Evolutionary conservation across 257 asterid species (phyloP).

Genomic region (Solanum bulbocastanum): DNA sequence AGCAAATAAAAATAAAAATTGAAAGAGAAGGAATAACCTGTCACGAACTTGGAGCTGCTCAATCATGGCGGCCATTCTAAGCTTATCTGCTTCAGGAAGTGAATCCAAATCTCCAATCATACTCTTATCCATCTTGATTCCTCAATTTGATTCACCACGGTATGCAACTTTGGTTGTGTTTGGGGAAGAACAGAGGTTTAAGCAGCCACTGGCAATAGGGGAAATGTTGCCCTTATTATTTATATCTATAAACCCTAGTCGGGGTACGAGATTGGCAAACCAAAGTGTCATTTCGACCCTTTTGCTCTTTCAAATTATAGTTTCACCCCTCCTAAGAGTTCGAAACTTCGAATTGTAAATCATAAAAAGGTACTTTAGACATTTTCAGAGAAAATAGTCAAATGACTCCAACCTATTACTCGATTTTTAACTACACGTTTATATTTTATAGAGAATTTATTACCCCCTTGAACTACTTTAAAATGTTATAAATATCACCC

Average conservation of each 20-base stretch:
- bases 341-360: not conserved
- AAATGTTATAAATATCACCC: too few relatives aligned
- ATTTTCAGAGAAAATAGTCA: too few relatives aligned
- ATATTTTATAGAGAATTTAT: too few relatives aligned
- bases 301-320: not conserved
- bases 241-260: not conserved
- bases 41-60: constrained; percentile 37
- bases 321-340: not conserved
- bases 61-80: constrained; percentile 19
- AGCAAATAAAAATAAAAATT: not conserved
- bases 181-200: not conserved
- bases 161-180: not conserved
- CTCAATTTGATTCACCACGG: not conserved
- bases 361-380: not conserved
- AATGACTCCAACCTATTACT: too few relatives aligned
- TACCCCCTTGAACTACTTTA: too few relatives aligned
- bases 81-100: constrained; percentile 25
- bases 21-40: constrained; percentile 5
- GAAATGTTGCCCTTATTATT: not conserved
- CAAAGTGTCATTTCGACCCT: not conserved
- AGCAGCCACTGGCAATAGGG: not conserved
- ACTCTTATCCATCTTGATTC: constrained; percentile 18
- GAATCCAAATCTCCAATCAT: constrained; percentile 24
- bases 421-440: too few relatives aligned
- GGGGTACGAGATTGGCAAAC: not conserved